A percentile compares a stretch with the other conserved stretches of the same genome.
Conservation (phyloP, 257 asterid species). For the Hygrophila difformis region DNA sequence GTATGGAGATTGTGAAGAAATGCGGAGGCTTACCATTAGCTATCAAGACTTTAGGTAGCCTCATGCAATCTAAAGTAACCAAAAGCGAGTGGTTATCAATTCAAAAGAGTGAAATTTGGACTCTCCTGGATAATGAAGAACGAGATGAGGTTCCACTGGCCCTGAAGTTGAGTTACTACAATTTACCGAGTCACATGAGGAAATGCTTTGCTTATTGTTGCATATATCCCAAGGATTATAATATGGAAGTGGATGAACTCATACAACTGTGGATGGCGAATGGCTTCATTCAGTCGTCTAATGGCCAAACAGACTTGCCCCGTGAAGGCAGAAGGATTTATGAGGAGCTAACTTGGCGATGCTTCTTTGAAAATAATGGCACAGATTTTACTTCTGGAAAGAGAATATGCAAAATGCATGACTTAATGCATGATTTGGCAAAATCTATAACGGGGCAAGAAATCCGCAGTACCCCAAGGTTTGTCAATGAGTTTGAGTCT, state of each 20-base stretch:
- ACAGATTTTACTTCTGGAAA: neutral
- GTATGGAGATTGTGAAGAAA: constrained; percentile 12
- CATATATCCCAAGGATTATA: constrained; percentile 16
- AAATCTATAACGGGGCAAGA: constrained; percentile 13
- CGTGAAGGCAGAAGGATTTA: constrained; percentile 7
- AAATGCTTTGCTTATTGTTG: constrained; percentile 21
- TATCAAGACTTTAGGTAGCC: constrained; percentile 16
- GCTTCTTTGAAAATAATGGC: constrained; percentile 17
- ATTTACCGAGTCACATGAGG: constrained; percentile 14
- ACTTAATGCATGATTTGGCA: constrained; percentile 22
- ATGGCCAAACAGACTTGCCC: constrained; percentile 8
- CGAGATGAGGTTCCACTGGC: constrained; percentile 2
- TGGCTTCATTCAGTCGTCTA: neutral
- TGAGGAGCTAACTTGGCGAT: constrained; percentile 17
- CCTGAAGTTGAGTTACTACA: constrained; percentile 20
- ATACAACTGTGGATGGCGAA: constrained; percentile 20
- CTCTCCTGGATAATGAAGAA: too few species aligned
- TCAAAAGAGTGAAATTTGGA: constrained; percentile 12
- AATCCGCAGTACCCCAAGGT: neutral
- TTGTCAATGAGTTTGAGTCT: neutral
- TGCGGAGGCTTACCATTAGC: constrained; percentile 21
- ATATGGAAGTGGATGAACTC: constrained; percentile 8
- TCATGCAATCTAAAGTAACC: constrained; percentile 7
- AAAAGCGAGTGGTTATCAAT: constrained; percentile 17
- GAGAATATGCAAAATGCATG: constrained; percentile 14